These are phyloP conservation scores for Cutaneotrichosporon spelunceum DNA, from an alignment of 1,284 basidiomycete genomes.

Conservation along the genomic window DNA sequence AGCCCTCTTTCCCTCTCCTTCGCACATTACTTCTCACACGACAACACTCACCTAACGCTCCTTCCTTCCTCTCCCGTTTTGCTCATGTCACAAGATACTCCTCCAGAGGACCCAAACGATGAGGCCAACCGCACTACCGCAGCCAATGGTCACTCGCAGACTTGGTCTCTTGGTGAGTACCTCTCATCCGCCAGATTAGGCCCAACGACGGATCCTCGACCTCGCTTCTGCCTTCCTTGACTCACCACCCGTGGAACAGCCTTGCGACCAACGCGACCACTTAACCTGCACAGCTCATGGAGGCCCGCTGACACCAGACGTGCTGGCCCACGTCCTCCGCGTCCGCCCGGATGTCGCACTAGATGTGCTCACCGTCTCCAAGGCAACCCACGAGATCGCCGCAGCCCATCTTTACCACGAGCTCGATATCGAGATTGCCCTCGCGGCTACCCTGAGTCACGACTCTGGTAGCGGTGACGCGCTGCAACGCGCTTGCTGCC, in stretches of 20 bases:
- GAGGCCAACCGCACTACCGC: neutral
- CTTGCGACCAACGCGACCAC: neutral
- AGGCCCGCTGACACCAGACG: constrained; percentile 11
- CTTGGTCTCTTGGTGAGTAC: constrained; percentile 3
- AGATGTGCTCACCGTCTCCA: constrained; percentile 14
- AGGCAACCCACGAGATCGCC: constrained; percentile 4
- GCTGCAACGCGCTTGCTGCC: constrained; percentile 15
- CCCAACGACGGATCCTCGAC: neutral
- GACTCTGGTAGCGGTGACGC: neutral
- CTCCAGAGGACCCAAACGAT: neutral
- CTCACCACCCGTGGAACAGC: neutral
- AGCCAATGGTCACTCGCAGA: neutral
- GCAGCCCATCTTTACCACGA: constrained; percentile 12
- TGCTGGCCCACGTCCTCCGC: constrained; percentile 16
- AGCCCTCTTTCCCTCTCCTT: neutral
- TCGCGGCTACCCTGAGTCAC: constrained; percentile 16
- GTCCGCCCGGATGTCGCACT: neutral
- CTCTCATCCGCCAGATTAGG: neutral
- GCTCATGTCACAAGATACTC: neutral
- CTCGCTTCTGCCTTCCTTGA: neutral
- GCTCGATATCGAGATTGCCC: constrained; percentile 18
- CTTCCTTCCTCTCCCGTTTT: no score
- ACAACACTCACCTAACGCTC: neutral
- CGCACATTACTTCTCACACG: neutral
- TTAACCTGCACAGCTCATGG: constrained; percentile 4